These are phyloP conservation scores for Centrapalus pauciflorus DNA, from an alignment of 129 eudicot species.

Conservation along the genomic window DNA sequence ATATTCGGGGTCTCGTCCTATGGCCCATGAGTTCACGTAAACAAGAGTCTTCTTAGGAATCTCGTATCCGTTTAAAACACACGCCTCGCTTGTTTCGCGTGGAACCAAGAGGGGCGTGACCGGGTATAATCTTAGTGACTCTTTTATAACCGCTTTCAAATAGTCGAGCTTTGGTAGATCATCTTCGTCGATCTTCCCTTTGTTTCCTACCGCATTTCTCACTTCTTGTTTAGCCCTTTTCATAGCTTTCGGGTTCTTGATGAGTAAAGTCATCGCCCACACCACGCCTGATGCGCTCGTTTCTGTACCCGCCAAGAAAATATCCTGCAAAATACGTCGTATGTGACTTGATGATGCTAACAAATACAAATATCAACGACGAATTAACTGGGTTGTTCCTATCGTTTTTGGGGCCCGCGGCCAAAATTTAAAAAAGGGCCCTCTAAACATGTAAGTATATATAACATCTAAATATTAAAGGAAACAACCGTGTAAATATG, in stretches of 20 bases:
- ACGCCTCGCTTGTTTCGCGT: conserved; percentile 20
- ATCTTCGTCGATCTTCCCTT: conserved; percentile 26
- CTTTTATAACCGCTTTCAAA: conserved; percentile 35
- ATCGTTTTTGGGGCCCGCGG: too few species aligned
- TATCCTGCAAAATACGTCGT: conserved; percentile 13
- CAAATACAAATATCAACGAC: neutral
- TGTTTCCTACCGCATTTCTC: conserved; percentile 15
- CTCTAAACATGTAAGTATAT: too few species aligned
- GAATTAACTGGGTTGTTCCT: too few species aligned
- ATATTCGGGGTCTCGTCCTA: conserved; percentile 43
- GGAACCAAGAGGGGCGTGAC: conserved; percentile 30
- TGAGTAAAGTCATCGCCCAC: conserved; percentile 44
- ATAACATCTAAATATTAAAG: too few species aligned
- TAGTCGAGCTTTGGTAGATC: conserved; percentile 27
- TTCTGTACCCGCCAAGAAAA: conserved; percentile 40
- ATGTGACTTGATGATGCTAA: neutral
- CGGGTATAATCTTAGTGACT: conserved; percentile 27
- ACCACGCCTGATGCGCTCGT: conserved; percentile 28
- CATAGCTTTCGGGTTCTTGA: conserved; percentile 24
- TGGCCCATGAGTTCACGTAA: conserved; percentile 36
- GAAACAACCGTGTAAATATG: too few species aligned
- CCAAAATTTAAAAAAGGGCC: too few species aligned
- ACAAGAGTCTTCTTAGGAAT: conserved; percentile 29
- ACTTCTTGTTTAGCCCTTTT: conserved; percentile 41
- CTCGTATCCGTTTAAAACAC: conserved; percentile 26